Conservation (phyloP, 1,139 yeast genomes). For the Geotrichum klebahnii region DNA sequence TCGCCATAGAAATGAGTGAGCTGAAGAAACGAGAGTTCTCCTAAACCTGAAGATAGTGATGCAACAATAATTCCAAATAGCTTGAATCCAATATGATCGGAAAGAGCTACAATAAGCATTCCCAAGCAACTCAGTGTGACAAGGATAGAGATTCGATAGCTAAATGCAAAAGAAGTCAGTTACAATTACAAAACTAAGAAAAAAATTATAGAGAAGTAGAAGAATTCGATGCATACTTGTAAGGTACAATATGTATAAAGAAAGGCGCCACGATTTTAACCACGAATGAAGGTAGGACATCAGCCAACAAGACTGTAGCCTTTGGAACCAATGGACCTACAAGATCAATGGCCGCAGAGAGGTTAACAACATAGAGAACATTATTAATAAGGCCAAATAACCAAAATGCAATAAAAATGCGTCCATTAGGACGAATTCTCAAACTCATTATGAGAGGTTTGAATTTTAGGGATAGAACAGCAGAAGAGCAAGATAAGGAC, state of each 20-base stretch:
- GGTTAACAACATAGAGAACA: conserved; percentile 81
- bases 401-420: conserved; percentile 52
- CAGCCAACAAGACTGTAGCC: conserved; percentile 79
- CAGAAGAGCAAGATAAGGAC: not conserved
- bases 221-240: conserved; percentile 34
- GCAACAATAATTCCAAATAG: conserved; percentile 76
- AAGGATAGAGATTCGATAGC: conserved; percentile 49
- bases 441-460: not conserved
- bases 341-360: conserved; percentile 87
- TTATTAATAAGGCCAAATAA: conserved; percentile 83
- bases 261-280: conserved; percentile 76
- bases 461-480: not conserved
- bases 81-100: conserved; percentile 39
- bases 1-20: conserved; percentile 61
- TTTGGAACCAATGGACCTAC: conserved; percentile 84
- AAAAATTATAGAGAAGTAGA: not conserved
- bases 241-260: conserved; percentile 63
- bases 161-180: not conserved
- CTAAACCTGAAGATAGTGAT: conserved; percentile 79
- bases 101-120: conserved; percentile 64
- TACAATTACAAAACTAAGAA: not conserved
- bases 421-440: conserved; percentile 2
- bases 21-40: conserved; percentile 84
- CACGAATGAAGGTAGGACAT: conserved; percentile 75
- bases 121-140: conserved; percentile 65